Evolutionary conservation across 805 yeast genomes (phyloP).

Genomic region (Barnettozyma populi): DNA sequence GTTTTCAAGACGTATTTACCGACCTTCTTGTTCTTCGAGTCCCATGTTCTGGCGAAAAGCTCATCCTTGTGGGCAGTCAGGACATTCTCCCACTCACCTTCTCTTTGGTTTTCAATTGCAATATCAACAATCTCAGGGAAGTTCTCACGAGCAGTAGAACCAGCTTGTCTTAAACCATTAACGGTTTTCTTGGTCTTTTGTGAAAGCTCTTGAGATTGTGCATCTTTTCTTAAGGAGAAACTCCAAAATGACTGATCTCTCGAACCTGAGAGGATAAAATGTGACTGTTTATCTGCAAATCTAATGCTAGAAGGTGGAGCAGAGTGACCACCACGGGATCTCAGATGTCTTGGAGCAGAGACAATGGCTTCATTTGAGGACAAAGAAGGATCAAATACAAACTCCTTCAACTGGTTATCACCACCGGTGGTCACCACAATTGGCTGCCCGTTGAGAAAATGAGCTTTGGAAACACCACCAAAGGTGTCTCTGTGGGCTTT

Average conservation of each 20-base stretch:
- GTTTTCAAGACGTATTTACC: constrained; percentile 71
- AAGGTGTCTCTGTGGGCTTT: constrained; percentile 64
- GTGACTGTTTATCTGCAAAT: constrained; percentile 79
- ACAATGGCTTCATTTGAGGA: constrained; percentile 51
- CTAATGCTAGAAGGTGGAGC: constrained; percentile 74
- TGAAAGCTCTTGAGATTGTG: constrained; percentile 91
- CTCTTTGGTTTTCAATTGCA: constrained; percentile 68
- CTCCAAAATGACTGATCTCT: constrained; percentile 85
- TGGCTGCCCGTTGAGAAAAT: constrained; percentile 87
- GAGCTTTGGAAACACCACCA: constrained; percentile 74
- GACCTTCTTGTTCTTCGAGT: constrained; percentile 67
- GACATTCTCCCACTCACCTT: constrained; percentile 91
- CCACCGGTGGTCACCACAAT: constrained; percentile 85
- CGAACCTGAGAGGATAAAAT: constrained; percentile 81
- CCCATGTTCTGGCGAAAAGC: constrained; percentile 87
- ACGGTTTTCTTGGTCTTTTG: constrained; percentile 50
- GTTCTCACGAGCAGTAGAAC: constrained; percentile 56
- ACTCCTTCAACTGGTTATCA: constrained; percentile 85
- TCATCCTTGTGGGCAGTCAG: constrained; percentile 85
- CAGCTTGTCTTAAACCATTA: constrained; percentile 49
- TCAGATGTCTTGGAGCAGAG: constrained; percentile 83
- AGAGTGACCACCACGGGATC: constrained; percentile 97
- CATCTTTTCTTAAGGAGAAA: constrained; percentile 90
- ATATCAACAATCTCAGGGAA: constrained; percentile 71
- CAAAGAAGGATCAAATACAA: constrained; percentile 87